Conservation (phyloP, 345 rosid species). For the Garcia nutans region DNA sequence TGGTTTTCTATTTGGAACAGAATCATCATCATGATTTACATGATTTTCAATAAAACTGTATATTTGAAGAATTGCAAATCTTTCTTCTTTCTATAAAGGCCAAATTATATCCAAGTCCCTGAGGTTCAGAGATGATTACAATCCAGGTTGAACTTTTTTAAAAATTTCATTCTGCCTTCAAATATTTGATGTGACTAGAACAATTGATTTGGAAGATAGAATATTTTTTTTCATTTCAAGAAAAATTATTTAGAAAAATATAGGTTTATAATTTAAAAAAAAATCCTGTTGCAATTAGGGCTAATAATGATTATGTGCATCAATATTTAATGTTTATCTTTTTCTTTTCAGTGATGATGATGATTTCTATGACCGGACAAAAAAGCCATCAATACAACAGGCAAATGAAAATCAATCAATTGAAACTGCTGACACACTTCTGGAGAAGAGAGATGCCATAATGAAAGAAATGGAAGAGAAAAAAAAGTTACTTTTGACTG, state of each 20-base stretch:
- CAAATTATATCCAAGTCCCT: background rate
- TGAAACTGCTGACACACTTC: conserved; percentile 91
- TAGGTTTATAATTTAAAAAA: too few relatives aligned
- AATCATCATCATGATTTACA: background rate
- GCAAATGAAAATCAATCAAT: conserved; percentile 55
- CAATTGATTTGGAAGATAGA: background rate
- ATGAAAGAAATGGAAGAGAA: conserved; percentile 62
- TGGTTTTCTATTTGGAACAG: conserved; percentile 5
- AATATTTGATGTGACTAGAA: too few relatives aligned
- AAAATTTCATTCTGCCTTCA: background rate
- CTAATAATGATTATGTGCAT: conserved; percentile 2
- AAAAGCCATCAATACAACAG: conserved; percentile 52
- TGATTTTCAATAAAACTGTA: background rate
- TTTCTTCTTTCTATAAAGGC: background rate
- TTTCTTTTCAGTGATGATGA: conserved; percentile 72
- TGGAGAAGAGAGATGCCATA: conserved; percentile 74
- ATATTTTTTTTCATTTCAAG: background rate
- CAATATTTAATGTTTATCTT: conserved; percentile 13
- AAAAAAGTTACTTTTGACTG: conserved; percentile 50
- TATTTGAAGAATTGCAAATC: background rate
- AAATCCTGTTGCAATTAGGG: background rate
- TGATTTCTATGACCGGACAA: conserved; percentile 94
- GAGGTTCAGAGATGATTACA: background rate
- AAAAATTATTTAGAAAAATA: background rate
- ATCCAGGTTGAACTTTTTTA: background rate